A percentile compares a stretch with the other conserved stretches of the same genome.
These are phyloP conservation scores for Rhododendron molle DNA, from an alignment of 148 eudicot genomes.

Conservation along the genomic window DNA sequence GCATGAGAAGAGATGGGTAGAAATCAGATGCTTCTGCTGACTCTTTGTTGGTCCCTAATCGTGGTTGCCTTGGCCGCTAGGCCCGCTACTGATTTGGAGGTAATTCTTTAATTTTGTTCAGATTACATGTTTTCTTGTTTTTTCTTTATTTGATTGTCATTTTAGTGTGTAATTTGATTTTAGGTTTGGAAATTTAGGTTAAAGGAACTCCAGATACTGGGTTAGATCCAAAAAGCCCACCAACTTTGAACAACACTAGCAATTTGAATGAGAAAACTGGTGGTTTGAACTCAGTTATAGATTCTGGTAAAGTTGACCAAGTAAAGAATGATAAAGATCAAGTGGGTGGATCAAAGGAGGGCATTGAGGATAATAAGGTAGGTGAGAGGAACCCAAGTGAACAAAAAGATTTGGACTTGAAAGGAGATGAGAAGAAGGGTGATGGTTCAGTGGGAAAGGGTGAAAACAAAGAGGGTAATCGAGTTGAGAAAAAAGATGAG, in stretches of 20 bases:
- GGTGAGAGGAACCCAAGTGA: constrained; percentile 20
- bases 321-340: constrained; percentile 20
- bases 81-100: constrained; percentile 10
- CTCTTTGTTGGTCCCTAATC: constrained; percentile 11
- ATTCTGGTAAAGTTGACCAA: constrained; percentile 3
- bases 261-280: constrained; percentile 14
- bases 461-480: not conserved
- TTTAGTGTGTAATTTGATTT: not conserved
- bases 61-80: not conserved
- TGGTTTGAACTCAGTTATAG: constrained; percentile 5
- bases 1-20: constrained; percentile 12
- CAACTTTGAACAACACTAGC: constrained; percentile 4
- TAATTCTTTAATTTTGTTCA: not conserved
- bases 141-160: not conserved
- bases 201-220: not conserved
- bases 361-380: constrained; percentile 11
- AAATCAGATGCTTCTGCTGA: constrained; percentile 3
- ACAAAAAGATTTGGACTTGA: constrained; percentile 11
- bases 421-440: constrained; percentile 20
- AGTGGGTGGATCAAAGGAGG: constrained; percentile 14
- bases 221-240: constrained; percentile 4
- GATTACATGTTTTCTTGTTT: not conserved
- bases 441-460: constrained; percentile 12
- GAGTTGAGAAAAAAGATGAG: not conserved
- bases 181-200: constrained; percentile 12